Percentiles rank a stretch among this genome's conserved stretches.
These are phyloP conservation scores for Ascoidea asiatica DNA, from an alignment of 805 yeast species.

Conservation along the genomic window DNA sequence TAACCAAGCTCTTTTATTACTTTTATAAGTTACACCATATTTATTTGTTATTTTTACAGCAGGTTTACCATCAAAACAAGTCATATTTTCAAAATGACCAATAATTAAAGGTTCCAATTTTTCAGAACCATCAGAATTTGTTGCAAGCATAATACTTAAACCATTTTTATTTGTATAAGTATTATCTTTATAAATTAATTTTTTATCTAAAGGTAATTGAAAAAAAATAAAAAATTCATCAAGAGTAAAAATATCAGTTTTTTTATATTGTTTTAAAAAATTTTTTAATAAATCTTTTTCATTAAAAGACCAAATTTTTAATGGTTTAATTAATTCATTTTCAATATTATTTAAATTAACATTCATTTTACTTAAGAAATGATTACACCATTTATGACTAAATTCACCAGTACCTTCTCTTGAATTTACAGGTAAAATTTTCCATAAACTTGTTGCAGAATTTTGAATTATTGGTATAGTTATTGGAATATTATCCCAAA, in stretches of 20 bases:
- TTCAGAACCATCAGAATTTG: slow-evolving; percentile 50
- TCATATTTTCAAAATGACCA: slow-evolving; percentile 39
- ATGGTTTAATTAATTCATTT: slow-evolving; percentile 27
- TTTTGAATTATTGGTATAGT: slow-evolving; percentile 50
- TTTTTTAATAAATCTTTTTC: slow-evolving; percentile 36
- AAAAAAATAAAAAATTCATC: slow-evolving; percentile 51
- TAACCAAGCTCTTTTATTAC: slow-evolving; percentile 49
- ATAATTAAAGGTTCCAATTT: slow-evolving; percentile 47
- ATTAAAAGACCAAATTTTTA: slow-evolving; percentile 41
- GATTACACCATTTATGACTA: slow-evolving; percentile 47
- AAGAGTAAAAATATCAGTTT: slow-evolving; percentile 41
- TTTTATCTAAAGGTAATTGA: slow-evolving; percentile 46
- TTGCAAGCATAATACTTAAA: slow-evolving; percentile 47
- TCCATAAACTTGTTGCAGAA: slow-evolving; percentile 55
- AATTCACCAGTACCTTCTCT: slow-evolving; percentile 57
- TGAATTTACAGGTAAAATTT: slow-evolving; percentile 34
- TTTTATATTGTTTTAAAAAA: slow-evolving; percentile 30
- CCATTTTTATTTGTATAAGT: slow-evolving; percentile 21
- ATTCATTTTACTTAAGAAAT: slow-evolving; percentile 33
- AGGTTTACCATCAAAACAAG: slow-evolving; percentile 24
- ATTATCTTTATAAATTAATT: slow-evolving; percentile 28
- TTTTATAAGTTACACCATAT: slow-evolving; percentile 40
- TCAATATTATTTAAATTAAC: slow-evolving; percentile 34
- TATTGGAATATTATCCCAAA: slow-evolving; percentile 54
- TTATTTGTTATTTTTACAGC: slow-evolving; percentile 33